Base-by-base conservation (phyloP, 2,329 filamentous ascomycete genomes). In the Coniochaeta sp. region DNA sequence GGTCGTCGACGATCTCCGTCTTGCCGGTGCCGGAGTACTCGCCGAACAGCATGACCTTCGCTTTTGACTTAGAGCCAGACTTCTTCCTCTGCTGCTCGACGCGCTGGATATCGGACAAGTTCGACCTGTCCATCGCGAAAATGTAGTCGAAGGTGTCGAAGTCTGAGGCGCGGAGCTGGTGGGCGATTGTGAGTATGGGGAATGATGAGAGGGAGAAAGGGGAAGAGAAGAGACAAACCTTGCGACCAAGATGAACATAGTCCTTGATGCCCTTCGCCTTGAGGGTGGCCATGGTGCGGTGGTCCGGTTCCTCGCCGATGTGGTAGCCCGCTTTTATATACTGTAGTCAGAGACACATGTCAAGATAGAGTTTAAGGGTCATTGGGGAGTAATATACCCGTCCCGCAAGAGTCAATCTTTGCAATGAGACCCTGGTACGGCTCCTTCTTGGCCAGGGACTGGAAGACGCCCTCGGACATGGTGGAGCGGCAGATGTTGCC, bases 391-490 rank as follows among this genome's bases (percentile, higher is more conserved):
- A n/a, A n/a, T n/a, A n/a, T 61, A 79, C 78, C 82, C 16, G 94
- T 99, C 48, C 94, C 94, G 67, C 89, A 94, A 9, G 89, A 95
- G 68, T 97, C 94, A 59, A 96, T 83, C 54, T 73, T 73, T 14
- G 72, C 73, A 63, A 96, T 82, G 54, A 75, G 71, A 46, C 70
- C 74, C 60, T 78, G 74, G 62, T 82, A 83, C 22, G 80, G 75
- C 46, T 79, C 70, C 59, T 85, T 79, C 58, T 79, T 76, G 35
- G 79, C 78, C 35, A 94, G 72, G 54, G 85, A 81, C 53, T 83
- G 82, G 72, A 99, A 97, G 58, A 96, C 88, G 48, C 89, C 94
- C 74, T 97, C 92, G 45, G 91, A 90, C 94, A 99, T 97, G 28
- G 94, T 89, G 7, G 91, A 96, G 55, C 81, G 78, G 67, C 91